Percentiles rank a stretch among this genome's conserved stretches.
Evolutionary conservation across 2,329 filamentous ascomycete species (phyloP).

Genomic region (Penicillium paneum): DNA sequence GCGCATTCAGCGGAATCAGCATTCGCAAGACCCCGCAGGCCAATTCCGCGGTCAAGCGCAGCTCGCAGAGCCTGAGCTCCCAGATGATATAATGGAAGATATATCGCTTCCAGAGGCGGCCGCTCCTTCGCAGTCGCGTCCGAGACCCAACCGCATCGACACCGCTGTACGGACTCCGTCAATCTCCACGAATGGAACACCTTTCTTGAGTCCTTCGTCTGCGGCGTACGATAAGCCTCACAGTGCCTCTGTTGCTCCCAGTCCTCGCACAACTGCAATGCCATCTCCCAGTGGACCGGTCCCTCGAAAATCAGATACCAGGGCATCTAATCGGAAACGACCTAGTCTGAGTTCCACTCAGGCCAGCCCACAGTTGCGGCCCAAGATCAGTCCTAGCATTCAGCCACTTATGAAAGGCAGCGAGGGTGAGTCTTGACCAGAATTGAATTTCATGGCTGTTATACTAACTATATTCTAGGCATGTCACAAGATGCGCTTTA

Average conservation of each 20-base stretch:
- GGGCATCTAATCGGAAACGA: conserved; percentile 58
- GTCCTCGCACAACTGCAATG: conserved; percentile 53
- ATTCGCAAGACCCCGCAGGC: conserved; percentile 39
- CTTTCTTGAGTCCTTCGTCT: conserved; percentile 35
- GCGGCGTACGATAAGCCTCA: conserved; percentile 28
- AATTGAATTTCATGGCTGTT: conserved; percentile 4
- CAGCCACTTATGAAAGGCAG: conserved; percentile 79
- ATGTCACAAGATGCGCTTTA: conserved; percentile 65
- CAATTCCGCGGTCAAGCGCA: conserved; percentile 35
- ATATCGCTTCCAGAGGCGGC: conserved; percentile 72
- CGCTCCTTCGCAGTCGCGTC: conserved; percentile 44
- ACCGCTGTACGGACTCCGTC: conserved; percentile 50
- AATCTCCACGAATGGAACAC: conserved; percentile 65
- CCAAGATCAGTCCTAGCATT: conserved; percentile 90
- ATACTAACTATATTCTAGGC: conserved; percentile 27
- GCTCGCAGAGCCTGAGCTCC: conserved; percentile 43
- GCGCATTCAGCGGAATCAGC: conserved; percentile 59
- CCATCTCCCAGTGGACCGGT: conserved; percentile 49
- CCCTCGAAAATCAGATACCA: conserved; percentile 46
- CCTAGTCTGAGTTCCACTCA: conserved; percentile 68
- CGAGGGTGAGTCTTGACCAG: conserved; percentile 50
- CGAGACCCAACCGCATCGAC: conserved; percentile 51
- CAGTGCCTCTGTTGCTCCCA: conserved; percentile 45
- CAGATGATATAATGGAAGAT: conserved; percentile 60
- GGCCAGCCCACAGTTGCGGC: conserved; percentile 81